Conservation (phyloP, 495 filamentous ascomycete species). For the Xylaria intraflava region DNA sequence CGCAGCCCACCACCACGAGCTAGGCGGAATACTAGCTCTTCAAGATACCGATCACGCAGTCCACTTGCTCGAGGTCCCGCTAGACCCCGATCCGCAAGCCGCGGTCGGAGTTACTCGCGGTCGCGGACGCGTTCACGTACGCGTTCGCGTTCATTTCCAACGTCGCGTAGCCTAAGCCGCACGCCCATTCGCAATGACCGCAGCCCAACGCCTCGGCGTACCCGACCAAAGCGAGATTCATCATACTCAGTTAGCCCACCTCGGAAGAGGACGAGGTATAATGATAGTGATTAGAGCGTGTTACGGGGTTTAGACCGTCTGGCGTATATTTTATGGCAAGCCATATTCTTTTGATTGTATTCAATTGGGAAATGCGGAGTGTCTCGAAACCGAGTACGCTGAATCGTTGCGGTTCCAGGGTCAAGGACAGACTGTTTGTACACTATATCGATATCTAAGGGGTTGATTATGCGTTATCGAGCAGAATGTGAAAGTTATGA, state of each 20-base stretch:
- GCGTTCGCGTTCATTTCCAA: constrained; percentile 14
- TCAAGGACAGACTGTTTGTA: constrained; percentile 9
- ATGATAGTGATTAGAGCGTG: background rate
- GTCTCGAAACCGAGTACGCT: too few relatives aligned
- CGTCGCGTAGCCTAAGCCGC: constrained; percentile 20
- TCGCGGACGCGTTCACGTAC: constrained; percentile 10
- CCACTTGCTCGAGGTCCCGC: constrained; percentile 12
- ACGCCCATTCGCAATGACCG: constrained; percentile 19
- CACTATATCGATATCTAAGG: constrained; percentile 4
- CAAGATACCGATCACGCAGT: constrained; percentile 11
- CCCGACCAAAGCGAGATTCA: constrained; percentile 19
- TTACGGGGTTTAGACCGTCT: background rate
- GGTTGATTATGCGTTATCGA: background rate
- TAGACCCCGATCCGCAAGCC: constrained; percentile 17
- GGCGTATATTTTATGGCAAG: background rate
- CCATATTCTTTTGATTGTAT: background rate
- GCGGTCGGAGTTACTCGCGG: constrained; percentile 12
- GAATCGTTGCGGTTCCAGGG: too few relatives aligned
- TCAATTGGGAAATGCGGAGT: background rate
- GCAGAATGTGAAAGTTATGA: background rate
- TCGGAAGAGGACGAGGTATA: constrained; percentile 10
- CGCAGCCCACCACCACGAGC: constrained; percentile 16
- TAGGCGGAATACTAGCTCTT: constrained; percentile 6
- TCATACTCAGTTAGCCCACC: constrained; percentile 26
- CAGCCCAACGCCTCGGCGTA: constrained; percentile 23